phyloP scores from a whole-genome alignment of 108 stramenopile species.

The Pseudonitzschia delicatissima region DNA sequence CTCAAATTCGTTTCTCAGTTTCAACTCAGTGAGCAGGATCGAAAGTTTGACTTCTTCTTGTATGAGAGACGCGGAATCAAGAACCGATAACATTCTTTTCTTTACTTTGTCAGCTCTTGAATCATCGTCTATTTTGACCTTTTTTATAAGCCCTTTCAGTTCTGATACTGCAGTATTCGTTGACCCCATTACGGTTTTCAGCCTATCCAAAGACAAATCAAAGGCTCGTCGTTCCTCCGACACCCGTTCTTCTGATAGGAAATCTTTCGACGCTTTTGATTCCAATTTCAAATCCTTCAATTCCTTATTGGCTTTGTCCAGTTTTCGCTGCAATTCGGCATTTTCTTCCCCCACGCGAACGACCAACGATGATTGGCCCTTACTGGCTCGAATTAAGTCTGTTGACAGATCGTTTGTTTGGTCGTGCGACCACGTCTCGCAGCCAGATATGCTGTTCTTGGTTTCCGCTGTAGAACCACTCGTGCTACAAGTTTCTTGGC shows the following conservation, averaged over 20 bases:
- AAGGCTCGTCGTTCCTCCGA: slow-evolving; percentile 33
- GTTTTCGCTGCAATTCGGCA: slow-evolving; percentile 19
- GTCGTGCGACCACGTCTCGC: background rate
- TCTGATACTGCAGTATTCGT: slow-evolving; percentile 28
- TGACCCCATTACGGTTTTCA: slow-evolving; percentile 35
- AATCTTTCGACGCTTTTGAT: background rate
- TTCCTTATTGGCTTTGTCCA: slow-evolving; percentile 21
- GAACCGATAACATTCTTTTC: slow-evolving; percentile 30
- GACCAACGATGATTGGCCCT: background rate
- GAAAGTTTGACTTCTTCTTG: slow-evolving; percentile 45
- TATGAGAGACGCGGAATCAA: slow-evolving; percentile 38
- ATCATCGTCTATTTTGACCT: slow-evolving; percentile 22
- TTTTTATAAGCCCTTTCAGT: slow-evolving; percentile 30
- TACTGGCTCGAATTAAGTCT: background rate
- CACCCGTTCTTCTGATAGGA: slow-evolving; percentile 15
- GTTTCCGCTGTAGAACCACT: background rate
- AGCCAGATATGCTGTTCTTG: background rate
- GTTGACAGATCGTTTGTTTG: background rate
- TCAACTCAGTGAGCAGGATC: slow-evolving; percentile 41
- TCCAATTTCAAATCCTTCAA: slow-evolving; percentile 18
- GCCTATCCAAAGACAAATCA: slow-evolving; percentile 21
- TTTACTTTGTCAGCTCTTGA: slow-evolving; percentile 16
- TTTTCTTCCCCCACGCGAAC: slow-evolving; percentile 18
- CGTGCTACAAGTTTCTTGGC: background rate
- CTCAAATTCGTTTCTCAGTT: slow-evolving; percentile 40